These are phyloP conservation scores for Macroventuria anomochaeta DNA, from an alignment of 2,329 filamentous ascomycete genomes.

Conservation along the genomic window DNA sequence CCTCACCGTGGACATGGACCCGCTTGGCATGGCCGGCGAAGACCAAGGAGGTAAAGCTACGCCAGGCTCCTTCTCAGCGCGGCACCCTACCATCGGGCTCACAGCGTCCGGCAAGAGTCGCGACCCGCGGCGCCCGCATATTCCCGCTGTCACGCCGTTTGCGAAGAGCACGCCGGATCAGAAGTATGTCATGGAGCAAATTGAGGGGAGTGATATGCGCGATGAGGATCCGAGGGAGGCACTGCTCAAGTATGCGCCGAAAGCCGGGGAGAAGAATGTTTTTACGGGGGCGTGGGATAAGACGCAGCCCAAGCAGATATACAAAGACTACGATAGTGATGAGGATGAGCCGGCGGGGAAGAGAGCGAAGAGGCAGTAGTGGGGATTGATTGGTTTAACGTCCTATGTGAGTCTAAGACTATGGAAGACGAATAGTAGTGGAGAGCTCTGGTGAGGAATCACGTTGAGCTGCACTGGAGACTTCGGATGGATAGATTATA, in stretches of 20 bases:
- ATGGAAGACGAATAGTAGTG: no score
- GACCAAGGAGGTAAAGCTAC: constrained; percentile 62
- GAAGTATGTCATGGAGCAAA: constrained; percentile 84
- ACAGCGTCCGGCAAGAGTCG: constrained; percentile 77
- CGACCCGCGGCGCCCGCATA: constrained; percentile 84
- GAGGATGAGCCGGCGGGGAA: constrained; percentile 76
- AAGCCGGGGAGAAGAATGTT: constrained; percentile 88
- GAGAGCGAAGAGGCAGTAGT: constrained; percentile 44
- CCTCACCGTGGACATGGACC: constrained; percentile 75
- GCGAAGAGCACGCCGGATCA: constrained; percentile 89
- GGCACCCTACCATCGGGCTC: constrained; percentile 74
- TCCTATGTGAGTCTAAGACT: no score
- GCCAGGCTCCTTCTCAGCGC: constrained; percentile 59
- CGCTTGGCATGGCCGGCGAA: constrained; percentile 81
- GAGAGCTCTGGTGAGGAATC: no score
- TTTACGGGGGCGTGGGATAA: constrained; percentile 94
- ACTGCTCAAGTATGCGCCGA: constrained; percentile 90
- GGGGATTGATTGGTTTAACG: neutral
- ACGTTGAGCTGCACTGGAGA: neutral
- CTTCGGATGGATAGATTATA: no score
- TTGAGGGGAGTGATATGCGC: constrained; percentile 88
- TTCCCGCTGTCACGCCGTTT: constrained; percentile 86
- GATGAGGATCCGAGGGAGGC: constrained; percentile 97
- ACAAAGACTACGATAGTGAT: constrained; percentile 86
- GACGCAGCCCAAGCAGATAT: constrained; percentile 91